A percentile compares a stretch with the other conserved stretches of the same genome.
Evolutionary conservation across 2,329 filamentous ascomycete genomes (phyloP).

Genomic region (Pseudocercospora pini-densiflorae): DNA sequence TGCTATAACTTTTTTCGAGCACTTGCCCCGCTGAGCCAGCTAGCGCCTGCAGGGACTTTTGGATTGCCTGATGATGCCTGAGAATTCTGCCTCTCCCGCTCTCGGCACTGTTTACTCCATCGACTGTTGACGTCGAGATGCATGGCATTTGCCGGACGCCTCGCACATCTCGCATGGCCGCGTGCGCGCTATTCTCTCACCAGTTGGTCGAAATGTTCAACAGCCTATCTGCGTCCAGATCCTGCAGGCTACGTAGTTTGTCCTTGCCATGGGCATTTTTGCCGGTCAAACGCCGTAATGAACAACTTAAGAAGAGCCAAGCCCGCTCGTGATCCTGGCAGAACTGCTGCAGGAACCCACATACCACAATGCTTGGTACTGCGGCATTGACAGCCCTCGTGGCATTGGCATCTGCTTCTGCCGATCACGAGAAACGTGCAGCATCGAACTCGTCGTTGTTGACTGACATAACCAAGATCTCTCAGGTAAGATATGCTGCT

Average conservation of each 20-base stretch:
- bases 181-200: no score
- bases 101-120: no score
- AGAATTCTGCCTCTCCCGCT: no score
- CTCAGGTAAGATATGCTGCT: background rate
- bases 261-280: background rate
- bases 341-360: background rate
- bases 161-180: no score
- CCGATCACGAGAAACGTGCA: background rate
- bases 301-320: conserved; percentile 4
- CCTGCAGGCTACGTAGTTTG: background rate
- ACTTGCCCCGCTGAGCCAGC: background rate
- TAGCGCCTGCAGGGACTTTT: background rate
- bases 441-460: background rate
- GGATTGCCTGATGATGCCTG: background rate
- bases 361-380: background rate
- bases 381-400: background rate
- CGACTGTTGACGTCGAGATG: no score
- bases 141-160: no score
- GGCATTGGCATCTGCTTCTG: background rate
- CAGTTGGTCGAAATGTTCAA: no score
- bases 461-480: background rate
- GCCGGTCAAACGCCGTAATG: background rate
- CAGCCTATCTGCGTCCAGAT: background rate
- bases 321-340: background rate
- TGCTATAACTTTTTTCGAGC: background rate